phyloP scores from a whole-genome alignment of 2,329 filamentous ascomycete genomes.

The Xylariaceae sp. region DNA sequence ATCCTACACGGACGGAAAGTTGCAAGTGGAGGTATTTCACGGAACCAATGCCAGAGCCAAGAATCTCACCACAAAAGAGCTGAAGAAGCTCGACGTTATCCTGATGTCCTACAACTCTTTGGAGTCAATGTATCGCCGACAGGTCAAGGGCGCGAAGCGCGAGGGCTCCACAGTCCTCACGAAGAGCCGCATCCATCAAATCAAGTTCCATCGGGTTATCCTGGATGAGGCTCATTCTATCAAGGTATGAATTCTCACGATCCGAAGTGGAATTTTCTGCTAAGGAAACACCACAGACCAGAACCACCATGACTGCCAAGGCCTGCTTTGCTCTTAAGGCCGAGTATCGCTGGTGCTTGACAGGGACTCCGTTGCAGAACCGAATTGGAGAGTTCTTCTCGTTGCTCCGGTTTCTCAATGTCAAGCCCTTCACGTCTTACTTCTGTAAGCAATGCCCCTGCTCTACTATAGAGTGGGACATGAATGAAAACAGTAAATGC shows the following conservation, averaged over 20 bases:
- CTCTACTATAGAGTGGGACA: slow-evolving; percentile 73
- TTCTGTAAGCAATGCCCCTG: slow-evolving; percentile 86
- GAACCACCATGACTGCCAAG: slow-evolving; percentile 85
- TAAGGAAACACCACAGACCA: slow-evolving; percentile 48
- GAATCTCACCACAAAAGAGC: slow-evolving; percentile 61
- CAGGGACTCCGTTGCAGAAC: slow-evolving; percentile 92
- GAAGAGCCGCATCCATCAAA: slow-evolving; percentile 70
- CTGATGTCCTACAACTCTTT: slow-evolving; percentile 94
- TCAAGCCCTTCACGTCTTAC: slow-evolving; percentile 85
- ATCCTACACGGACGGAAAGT: slow-evolving; percentile 74
- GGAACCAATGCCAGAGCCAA: slow-evolving; percentile 80
- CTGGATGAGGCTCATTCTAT: slow-evolving; percentile 95
- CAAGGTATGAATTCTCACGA: too few relatives aligned
- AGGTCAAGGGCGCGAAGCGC: slow-evolving; percentile 82
- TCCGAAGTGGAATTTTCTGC: too few relatives aligned
- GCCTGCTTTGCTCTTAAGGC: slow-evolving; percentile 88
- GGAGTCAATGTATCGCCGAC: slow-evolving; percentile 86
- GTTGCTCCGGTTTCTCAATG: slow-evolving; percentile 80
- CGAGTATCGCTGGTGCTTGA: slow-evolving; percentile 90
- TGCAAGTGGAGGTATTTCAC: slow-evolving; percentile 88
- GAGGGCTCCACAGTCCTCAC: slow-evolving; percentile 76
- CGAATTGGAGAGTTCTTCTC: slow-evolving; percentile 97
- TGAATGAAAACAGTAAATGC: slow-evolving; percentile 61
- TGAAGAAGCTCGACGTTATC: slow-evolving; percentile 83
- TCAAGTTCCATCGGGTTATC: slow-evolving; percentile 84